phyloP scores from a whole-genome alignment of 2,329 filamentous ascomycete genomes.

The Microascus cirrosus region DNA sequence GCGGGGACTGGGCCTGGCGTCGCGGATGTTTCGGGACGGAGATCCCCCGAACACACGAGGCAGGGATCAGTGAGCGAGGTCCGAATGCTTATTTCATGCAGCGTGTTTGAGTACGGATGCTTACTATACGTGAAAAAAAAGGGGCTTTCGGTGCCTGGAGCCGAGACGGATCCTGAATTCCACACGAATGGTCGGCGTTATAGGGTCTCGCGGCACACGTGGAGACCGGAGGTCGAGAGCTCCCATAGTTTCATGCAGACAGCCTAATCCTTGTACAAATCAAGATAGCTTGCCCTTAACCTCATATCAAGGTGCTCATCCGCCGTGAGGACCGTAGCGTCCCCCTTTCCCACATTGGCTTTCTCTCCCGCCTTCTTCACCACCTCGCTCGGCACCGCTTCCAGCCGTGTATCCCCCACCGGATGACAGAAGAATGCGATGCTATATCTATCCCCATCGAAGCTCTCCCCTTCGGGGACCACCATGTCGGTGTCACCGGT shows the following conservation, averaged over 20 bases:
- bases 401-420: constrained; percentile 37
- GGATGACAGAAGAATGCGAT: constrained; percentile 63
- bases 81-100: background rate
- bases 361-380: constrained; percentile 30
- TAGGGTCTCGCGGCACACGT: too few species aligned
- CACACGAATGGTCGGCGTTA: too few species aligned
- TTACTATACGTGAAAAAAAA: too few species aligned
- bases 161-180: too few species aligned
- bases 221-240: background rate
- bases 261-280: constrained; percentile 35
- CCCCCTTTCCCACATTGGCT: constrained; percentile 12
- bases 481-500: background rate
- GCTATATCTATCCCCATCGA: constrained; percentile 46
- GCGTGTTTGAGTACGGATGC: background rate
- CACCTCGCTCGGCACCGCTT: constrained; percentile 47
- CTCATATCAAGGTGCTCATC: constrained; percentile 53
- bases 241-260: background rate
- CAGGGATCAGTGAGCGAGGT: too few species aligned
- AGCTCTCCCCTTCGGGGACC: constrained; percentile 10
- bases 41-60: background rate
- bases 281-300: constrained; percentile 45
- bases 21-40: background rate
- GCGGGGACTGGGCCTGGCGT: background rate
- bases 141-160: too few species aligned
- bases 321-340: constrained; percentile 45